Evolutionary conservation across 495 filamentous ascomycete genomes (phyloP).

Genomic region (Aspergillus incahuasiensis): DNA sequence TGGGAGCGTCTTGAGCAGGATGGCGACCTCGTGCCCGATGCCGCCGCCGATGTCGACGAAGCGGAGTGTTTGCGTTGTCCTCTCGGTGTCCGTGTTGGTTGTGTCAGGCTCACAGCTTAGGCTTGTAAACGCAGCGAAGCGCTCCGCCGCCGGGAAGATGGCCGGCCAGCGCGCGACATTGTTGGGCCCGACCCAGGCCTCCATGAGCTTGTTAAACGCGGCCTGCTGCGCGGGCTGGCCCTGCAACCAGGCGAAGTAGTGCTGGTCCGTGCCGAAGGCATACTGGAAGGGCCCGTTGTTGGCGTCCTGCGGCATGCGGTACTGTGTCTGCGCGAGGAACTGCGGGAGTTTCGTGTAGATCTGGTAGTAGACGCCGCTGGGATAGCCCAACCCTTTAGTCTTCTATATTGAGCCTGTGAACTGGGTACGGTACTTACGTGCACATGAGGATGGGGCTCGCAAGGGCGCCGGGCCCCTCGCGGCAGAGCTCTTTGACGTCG

Average conservation of each 20-base stretch:
- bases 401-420: too few species aligned
- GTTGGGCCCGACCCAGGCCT: neutral
- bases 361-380: neutral
- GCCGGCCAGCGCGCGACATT: neutral
- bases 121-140: neutral
- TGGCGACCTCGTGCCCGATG: neutral
- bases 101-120: neutral
- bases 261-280: neutral
- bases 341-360: neutral
- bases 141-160: neutral
- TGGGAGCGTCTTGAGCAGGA: constrained; percentile 31
- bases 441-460: too few species aligned
- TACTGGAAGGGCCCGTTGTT: neutral
- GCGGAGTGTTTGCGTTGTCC: neutral
- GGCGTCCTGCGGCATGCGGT: neutral
- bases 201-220: neutral
- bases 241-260: neutral
- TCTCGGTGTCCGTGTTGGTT: too few species aligned
- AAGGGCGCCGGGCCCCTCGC: too few species aligned
- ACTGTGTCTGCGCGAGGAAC: neutral
- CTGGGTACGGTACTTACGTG: neutral
- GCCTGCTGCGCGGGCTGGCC: neutral
- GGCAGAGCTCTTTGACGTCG: too few species aligned
- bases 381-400: neutral
- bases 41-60: neutral